Conservation (phyloP, 371 early-diverging fungal species). For the Basidiobolus meristosporus region DNA sequence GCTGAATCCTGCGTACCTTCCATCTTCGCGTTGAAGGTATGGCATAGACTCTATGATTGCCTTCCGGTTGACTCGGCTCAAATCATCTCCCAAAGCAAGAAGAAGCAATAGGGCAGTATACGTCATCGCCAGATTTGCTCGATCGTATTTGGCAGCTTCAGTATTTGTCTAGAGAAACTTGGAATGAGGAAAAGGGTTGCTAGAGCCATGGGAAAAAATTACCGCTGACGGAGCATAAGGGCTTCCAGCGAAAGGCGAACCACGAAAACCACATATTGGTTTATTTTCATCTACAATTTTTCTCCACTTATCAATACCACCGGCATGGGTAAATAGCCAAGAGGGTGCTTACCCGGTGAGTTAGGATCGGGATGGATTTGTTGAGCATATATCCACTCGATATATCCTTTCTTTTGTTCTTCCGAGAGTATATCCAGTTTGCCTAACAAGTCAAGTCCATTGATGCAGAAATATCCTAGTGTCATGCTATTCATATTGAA, state of each 20-base stretch:
- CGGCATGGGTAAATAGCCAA: conserved; percentile 1
- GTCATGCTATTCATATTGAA: conserved; percentile 43
- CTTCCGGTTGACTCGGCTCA: conserved; percentile 53
- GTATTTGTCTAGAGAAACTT: background rate
- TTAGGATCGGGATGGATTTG: conserved; percentile 34
- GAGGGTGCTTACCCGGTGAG: conserved; percentile 3
- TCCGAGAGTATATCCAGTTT: conserved; percentile 29
- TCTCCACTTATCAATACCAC: background rate
- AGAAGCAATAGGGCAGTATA: conserved; percentile 73
- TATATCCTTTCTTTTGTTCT: conserved; percentile 39
- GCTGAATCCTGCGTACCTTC: conserved; percentile 25
- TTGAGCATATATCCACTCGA: conserved; percentile 93
- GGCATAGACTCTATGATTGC: conserved; percentile 36
- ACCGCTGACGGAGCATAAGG: conserved; percentile 22
- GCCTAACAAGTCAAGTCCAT: conserved; percentile 59
- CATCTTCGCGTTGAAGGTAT: conserved; percentile 48
- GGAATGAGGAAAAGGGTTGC: background rate
- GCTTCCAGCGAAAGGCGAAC: conserved; percentile 41
- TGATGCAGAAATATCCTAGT: conserved; percentile 59
- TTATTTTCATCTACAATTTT: background rate
- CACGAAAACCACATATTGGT: conserved; percentile 36
- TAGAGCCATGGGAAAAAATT: conserved; percentile 23
- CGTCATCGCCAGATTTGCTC: conserved; percentile 73
- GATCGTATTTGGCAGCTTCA: conserved; percentile 15
- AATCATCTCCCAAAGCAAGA: conserved; percentile 73